phyloP scores from a whole-genome alignment of 768 basidiomycete species.

The Cystofilobasidium ferigula region DNA sequence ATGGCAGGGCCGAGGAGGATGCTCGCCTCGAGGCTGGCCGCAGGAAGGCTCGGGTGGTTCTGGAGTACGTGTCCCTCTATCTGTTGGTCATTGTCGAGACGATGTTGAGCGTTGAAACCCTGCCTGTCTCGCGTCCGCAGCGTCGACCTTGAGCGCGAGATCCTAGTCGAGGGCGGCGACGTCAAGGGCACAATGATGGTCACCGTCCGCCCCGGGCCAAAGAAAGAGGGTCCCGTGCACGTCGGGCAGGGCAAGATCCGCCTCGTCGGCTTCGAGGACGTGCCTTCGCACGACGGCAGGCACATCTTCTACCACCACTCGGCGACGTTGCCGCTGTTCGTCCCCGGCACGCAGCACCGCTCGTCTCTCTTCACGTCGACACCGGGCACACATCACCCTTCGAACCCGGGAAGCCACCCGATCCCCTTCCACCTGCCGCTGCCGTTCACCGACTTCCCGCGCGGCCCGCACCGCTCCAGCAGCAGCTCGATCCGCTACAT shows the following conservation, averaged over 20 bases:
- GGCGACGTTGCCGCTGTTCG: constrained; percentile 42
- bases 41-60: constrained; percentile 57
- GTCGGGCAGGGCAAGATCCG: constrained; percentile 67
- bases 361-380: constrained; percentile 39
- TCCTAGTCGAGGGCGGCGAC: constrained; percentile 66
- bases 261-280: constrained; percentile 68
- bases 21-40: constrained; percentile 47
- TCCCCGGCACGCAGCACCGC: constrained; percentile 30
- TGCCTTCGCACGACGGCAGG: constrained; percentile 48
- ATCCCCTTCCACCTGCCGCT: constrained; percentile 65
- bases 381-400: constrained; percentile 30
- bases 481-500: constrained; percentile 53
- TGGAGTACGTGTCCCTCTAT: constrained; percentile 43
- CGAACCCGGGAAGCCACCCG: constrained; percentile 47
- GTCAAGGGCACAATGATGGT: constrained; percentile 62
- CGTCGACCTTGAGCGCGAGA: constrained; percentile 60
- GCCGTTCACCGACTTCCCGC: constrained; percentile 50
- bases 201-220: constrained; percentile 49
- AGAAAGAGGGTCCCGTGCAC: constrained; percentile 49
- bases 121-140: background rate
- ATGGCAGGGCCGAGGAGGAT: constrained; percentile 42
- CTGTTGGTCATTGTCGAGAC: background rate
- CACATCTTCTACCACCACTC: constrained; percentile 76
- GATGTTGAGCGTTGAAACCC: background rate
- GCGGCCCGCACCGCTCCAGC: constrained; percentile 44